phyloP scores from a whole-genome alignment of 2,329 filamentous ascomycete genomes.

The Grosmannia huntii region DNA sequence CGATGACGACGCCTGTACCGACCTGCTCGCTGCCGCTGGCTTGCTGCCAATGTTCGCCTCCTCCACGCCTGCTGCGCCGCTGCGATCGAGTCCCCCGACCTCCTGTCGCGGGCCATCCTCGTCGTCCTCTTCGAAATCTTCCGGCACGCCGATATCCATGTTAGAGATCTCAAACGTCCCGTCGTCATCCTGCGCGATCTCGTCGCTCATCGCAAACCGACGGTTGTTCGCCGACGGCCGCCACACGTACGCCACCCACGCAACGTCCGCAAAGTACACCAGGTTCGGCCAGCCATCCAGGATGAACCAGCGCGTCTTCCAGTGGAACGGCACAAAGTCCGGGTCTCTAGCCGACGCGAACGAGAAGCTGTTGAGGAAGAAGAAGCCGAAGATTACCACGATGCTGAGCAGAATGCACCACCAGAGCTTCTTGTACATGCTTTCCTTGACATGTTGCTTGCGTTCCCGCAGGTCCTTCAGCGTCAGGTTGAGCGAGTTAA shows the following conservation, averaged over 20 bases:
- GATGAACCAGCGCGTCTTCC: conserved; percentile 96
- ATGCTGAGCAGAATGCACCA: conserved; percentile 92
- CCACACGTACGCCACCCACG: conserved; percentile 92
- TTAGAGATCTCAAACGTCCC: conserved; percentile 90
- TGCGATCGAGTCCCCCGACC: conserved; percentile 10
- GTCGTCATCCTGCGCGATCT: conserved; percentile 96
- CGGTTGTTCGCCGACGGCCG: conserved; percentile 92
- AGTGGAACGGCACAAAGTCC: conserved; percentile 90
- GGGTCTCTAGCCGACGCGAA: conserved; percentile 77
- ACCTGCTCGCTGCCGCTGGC: not conserved
- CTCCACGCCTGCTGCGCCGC: conserved; percentile 25
- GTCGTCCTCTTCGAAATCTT: conserved; percentile 47
- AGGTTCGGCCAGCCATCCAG: conserved; percentile 95
- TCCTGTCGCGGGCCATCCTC: conserved; percentile 44
- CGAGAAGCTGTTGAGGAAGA: conserved; percentile 95
- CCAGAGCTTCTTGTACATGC: conserved; percentile 98
- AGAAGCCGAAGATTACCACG: conserved; percentile 92
- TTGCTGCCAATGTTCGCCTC: conserved; percentile 7
- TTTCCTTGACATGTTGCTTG: conserved; percentile 83
- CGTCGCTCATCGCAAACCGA: conserved; percentile 96
- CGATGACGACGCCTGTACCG: conserved; percentile 5
- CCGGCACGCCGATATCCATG: conserved; percentile 72
- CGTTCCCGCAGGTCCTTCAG: conserved; percentile 93
- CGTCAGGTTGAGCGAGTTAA: conserved; percentile 87
- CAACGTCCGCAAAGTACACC: conserved; percentile 88